A percentile compares a stretch with the other conserved stretches of the same genome.
Evolutionary conservation across 192 early-diverging fungal species (phyloP).

Genomic region (Linnemannia elongata): DNA sequence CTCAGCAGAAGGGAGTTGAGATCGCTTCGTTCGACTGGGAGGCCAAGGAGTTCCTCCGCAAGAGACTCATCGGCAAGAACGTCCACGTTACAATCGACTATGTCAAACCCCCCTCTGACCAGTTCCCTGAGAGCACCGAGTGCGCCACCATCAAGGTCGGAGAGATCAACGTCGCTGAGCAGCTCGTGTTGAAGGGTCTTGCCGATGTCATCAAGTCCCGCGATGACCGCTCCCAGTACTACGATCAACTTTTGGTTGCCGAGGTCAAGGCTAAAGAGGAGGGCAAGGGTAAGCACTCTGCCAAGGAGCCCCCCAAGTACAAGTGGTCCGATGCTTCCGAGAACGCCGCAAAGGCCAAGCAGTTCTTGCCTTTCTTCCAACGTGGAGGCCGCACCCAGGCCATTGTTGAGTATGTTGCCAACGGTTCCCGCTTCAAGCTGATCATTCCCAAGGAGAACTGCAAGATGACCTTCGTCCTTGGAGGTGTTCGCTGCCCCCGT

Average conservation of each 20-base stretch:
- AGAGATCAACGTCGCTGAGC: slow-evolving; percentile 70
- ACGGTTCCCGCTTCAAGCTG: slow-evolving; percentile 87
- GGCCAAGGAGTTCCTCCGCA: slow-evolving; percentile 91
- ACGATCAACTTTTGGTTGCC: slow-evolving; percentile 88
- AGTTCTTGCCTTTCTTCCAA: slow-evolving; percentile 88
- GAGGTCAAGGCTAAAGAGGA: slow-evolving; percentile 81
- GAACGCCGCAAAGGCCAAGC: slow-evolving; percentile 83
- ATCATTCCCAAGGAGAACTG: slow-evolving; percentile 89
- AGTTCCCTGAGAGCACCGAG: slow-evolving; percentile 83
- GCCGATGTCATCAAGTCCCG: slow-evolving; percentile 90
- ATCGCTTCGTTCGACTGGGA: slow-evolving; percentile 88
- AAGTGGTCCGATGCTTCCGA: slow-evolving; percentile 87
- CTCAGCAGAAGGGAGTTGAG: slow-evolving; percentile 72
- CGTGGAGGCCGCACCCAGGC: slow-evolving; percentile 81
- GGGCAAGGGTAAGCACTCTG: slow-evolving; percentile 85
- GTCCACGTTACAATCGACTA: slow-evolving; percentile 85
- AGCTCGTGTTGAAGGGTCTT: slow-evolving; percentile 75
- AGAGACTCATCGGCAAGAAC: slow-evolving; percentile 88
- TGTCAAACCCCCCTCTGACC: slow-evolving; percentile 88
- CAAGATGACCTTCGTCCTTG: slow-evolving; percentile 88
- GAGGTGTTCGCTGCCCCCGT: slow-evolving; percentile 87
- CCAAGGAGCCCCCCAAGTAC: slow-evolving; percentile 82
- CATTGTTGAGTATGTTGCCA: slow-evolving; percentile 89
- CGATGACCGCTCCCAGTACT: slow-evolving; percentile 85
- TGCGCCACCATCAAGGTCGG: slow-evolving; percentile 87